phyloP scores from a whole-genome alignment of 148 eudicot species.

The Arbutus unedo region DNA sequence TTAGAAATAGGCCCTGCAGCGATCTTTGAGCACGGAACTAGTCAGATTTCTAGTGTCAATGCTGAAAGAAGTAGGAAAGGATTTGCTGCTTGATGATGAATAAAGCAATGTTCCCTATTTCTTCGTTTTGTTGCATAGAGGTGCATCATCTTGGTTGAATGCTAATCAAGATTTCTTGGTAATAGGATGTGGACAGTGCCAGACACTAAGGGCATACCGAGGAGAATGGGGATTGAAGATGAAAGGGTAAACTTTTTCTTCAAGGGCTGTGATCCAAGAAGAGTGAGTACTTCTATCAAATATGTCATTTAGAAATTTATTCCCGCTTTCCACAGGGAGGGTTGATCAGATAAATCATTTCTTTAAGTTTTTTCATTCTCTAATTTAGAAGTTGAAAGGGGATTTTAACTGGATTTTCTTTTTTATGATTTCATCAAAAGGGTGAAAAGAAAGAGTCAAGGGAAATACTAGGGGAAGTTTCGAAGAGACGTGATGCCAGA shows the following conservation, averaged over 20 bases:
- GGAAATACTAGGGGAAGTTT: slow-evolving; percentile 40
- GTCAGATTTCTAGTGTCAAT: neutral
- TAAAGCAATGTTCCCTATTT: neutral
- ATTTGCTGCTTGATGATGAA: neutral
- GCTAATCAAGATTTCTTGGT: slow-evolving; percentile 7
- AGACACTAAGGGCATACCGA: slow-evolving; percentile 56
- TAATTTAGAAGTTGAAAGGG: neutral
- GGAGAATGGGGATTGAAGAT: slow-evolving; percentile 46
- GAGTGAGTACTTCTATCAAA: slow-evolving; percentile 39
- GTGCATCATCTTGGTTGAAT: neutral
- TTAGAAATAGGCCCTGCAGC: neutral
- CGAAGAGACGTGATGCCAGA: slow-evolving; percentile 50
- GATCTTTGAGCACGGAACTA: neutral
- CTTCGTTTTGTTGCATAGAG: neutral
- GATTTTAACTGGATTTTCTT: neutral
- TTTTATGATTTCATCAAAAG: slow-evolving; percentile 25
- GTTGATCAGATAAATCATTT: neutral
- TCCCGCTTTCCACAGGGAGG: neutral
- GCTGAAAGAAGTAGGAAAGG: neutral
- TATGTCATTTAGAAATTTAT: neutral
- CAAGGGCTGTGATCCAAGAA: slow-evolving; percentile 41
- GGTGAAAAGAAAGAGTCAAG: slow-evolving; percentile 34
- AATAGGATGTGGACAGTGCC: slow-evolving; percentile 59
- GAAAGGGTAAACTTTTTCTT: slow-evolving; percentile 50
- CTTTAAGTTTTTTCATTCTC: neutral